Evolutionary conservation across 345 rosid genomes (phyloP).

Genomic region (Bruguiera sexangula): DNA sequence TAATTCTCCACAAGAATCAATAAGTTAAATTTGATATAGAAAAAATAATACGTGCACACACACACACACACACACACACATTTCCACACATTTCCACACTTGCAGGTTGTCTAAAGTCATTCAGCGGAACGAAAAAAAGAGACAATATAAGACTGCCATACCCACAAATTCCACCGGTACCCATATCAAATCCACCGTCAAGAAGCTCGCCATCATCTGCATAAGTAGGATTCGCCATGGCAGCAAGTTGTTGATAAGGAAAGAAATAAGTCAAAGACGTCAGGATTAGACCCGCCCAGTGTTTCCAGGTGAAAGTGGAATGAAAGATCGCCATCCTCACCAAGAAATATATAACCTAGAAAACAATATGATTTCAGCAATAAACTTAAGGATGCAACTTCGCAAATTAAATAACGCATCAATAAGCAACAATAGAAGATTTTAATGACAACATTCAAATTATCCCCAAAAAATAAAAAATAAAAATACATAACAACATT

Average conservation of each 20-base stretch:
- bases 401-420: not conserved
- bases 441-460: not conserved
- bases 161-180: conserved; percentile 90
- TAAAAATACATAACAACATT: not conserved
- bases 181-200: conserved; percentile 82
- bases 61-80: too few species aligned
- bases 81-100: too few species aligned
- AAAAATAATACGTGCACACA: too few species aligned
- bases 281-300: conserved; percentile 65
- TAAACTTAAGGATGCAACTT: not conserved
- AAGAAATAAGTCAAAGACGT: conserved; percentile 58
- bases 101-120: not conserved
- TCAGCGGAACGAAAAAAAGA: not conserved
- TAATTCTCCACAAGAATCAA: too few species aligned
- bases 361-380: conserved; percentile 16
- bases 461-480: not conserved
- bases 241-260: conserved; percentile 71
- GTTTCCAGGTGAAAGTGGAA: conserved; percentile 76
- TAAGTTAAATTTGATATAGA: too few species aligned
- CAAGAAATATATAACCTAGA: conserved; percentile 59
- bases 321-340: conserved; percentile 62
- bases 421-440: not conserved
- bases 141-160: conserved; percentile 23
- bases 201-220: conserved; percentile 70
- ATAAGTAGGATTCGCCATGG: conserved; percentile 72